These are phyloP conservation scores for Platanthera guangdongensis DNA, from an alignment of 106 monocot genomes.

Conservation along the genomic window DNA sequence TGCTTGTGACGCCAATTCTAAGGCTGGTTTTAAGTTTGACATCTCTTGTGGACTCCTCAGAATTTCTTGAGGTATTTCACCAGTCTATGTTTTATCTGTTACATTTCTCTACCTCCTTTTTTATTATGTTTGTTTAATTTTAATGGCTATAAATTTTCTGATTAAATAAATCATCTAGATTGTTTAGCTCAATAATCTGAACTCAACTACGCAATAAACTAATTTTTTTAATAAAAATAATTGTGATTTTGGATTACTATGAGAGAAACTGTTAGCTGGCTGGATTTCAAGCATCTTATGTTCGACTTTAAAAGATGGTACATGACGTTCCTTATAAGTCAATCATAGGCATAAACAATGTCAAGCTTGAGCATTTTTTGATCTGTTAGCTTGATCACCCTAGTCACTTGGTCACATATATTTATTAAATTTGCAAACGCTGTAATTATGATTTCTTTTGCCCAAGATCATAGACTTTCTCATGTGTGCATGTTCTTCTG, in stretches of 20 bases:
- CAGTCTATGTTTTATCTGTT: neutral
- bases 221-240: neutral
- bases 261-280: neutral
- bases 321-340: neutral
- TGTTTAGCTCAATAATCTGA: neutral
- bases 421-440: neutral
- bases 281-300: neutral
- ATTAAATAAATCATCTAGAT: neutral
- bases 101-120: neutral
- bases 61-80: slow-evolving; percentile 64
- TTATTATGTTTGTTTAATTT: neutral
- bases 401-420: neutral
- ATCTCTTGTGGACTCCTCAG: slow-evolving; percentile 64
- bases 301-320: neutral
- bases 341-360: neutral
- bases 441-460: neutral
- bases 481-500: too few species aligned
- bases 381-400: neutral
- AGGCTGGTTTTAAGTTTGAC: slow-evolving; percentile 82
- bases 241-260: neutral
- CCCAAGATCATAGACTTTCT: too few species aligned
- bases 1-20: slow-evolving; percentile 57
- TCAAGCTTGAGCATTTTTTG: neutral
- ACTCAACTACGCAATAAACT: neutral
- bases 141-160: neutral